Evolutionary conservation across 2,329 filamentous ascomycete genomes (phyloP).

Genomic region (Ilyonectria sp.): DNA sequence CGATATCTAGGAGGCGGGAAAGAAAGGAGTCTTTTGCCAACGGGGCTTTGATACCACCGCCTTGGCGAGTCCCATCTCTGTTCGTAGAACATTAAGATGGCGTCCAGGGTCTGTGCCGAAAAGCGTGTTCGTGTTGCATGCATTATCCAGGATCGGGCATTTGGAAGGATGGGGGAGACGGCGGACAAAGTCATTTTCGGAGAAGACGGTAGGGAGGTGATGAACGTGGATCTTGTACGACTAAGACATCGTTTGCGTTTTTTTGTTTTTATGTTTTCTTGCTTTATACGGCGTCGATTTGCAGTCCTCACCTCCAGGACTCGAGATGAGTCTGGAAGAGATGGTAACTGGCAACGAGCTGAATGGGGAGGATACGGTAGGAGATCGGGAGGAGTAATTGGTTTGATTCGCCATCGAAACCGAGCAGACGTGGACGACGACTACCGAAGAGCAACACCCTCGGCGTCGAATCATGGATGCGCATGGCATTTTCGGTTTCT

Average conservation of each 20-base stretch:
- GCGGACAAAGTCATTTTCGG: conserved; percentile 46
- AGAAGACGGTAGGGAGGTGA: conserved; percentile 37
- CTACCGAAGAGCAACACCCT: conserved; percentile 33
- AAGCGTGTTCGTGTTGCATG: conserved; percentile 59
- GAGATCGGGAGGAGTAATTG: conserved; percentile 45
- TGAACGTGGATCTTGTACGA: conserved; percentile 51
- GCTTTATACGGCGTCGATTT: conserved; percentile 36
- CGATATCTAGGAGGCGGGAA: conserved; percentile 46
- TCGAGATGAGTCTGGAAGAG: conserved; percentile 26
- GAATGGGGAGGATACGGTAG: conserved; percentile 22
- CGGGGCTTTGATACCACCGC: conserved; percentile 50
- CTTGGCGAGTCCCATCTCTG: conserved; percentile 46
- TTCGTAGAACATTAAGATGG: conserved; percentile 55
- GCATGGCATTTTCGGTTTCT: conserved; percentile 41
- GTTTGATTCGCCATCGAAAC: conserved; percentile 46
- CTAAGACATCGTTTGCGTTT: conserved; percentile 46
- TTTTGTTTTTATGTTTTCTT: conserved; percentile 37
- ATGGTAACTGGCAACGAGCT: conserved; percentile 26
- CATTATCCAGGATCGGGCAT: conserved; percentile 59
- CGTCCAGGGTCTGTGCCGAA: conserved; percentile 54
- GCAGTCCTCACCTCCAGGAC: conserved; percentile 21
- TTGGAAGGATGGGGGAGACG: conserved; percentile 47
- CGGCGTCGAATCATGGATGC: conserved; percentile 38
- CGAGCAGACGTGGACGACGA: conserved; percentile 43
- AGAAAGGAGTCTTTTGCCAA: conserved; percentile 50